These are phyloP conservation scores for Ceratocystis lukuohia DNA, from an alignment of 2,329 filamentous ascomycete species.

Conservation along the genomic window DNA sequence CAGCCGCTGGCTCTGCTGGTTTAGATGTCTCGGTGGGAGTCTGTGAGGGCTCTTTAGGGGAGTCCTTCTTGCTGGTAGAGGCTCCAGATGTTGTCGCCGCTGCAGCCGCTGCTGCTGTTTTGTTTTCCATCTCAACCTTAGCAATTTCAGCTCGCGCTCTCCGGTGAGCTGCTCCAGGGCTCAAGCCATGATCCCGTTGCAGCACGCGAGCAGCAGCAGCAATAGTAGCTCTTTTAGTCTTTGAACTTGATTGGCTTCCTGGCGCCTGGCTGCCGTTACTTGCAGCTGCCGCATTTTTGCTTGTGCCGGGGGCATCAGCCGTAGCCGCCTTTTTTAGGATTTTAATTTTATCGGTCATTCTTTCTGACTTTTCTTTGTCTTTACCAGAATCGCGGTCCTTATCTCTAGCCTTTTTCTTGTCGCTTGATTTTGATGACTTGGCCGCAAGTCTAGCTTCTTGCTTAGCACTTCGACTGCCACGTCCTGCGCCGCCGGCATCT, in stretches of 20 bases:
- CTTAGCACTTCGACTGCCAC: conserved; percentile 42
- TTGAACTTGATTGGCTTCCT: conserved; percentile 23
- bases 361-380: conserved; percentile 40
- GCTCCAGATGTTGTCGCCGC: neutral
- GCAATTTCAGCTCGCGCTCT: conserved; percentile 45
- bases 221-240: conserved; percentile 47
- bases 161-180: conserved; percentile 48
- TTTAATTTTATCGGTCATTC: conserved; percentile 47
- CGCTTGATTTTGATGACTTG: conserved; percentile 34
- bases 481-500: conserved; percentile 36
- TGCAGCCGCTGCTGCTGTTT: conserved; percentile 22
- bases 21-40: conserved; percentile 13
- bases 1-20: conserved; percentile 10
- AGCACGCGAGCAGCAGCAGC: conserved; percentile 50
- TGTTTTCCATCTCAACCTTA: conserved; percentile 39
- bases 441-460: conserved; percentile 39
- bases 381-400: conserved; percentile 43
- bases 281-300: conserved; percentile 24
- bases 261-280: neutral
- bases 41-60: neutral
- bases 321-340: conserved; percentile 45
- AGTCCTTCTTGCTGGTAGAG: conserved; percentile 13
- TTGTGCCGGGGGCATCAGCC: conserved; percentile 34
- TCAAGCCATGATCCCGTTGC: conserved; percentile 52
- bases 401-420: conserved; percentile 29